phyloP scores from a whole-genome alignment of 2,329 filamentous ascomycete species.

The Clarireedia paspali region DNA sequence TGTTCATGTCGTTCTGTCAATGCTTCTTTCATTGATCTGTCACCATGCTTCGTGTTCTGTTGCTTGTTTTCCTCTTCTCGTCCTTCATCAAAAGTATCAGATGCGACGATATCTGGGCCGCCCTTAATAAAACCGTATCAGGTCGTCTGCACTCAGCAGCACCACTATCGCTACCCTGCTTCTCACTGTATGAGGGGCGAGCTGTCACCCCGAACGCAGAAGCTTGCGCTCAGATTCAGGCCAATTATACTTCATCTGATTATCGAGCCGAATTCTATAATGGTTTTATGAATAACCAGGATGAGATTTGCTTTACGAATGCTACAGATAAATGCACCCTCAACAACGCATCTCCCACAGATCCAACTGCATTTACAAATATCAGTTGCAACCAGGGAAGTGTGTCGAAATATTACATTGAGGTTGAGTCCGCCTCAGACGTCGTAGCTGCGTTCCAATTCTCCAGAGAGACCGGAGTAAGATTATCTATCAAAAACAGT shows the following conservation, averaged over 20 bases:
- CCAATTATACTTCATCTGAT: conserved; percentile 23
- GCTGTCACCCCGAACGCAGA: conserved; percentile 13
- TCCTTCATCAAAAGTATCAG: not conserved
- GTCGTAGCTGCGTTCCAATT: conserved; percentile 39
- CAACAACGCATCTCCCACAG: conserved; percentile 18
- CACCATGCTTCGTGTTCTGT: not conserved
- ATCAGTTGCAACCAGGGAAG: conserved; percentile 15
- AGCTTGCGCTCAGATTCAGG: conserved; percentile 20
- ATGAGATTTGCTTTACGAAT: conserved; percentile 24
- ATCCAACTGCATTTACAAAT: conserved; percentile 16
- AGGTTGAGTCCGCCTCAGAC: conserved; percentile 29
- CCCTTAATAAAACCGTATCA: conserved; percentile 17
- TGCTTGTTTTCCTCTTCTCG: not conserved
- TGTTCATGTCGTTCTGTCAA: no score
- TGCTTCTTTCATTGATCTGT: not conserved
- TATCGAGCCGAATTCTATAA: conserved; percentile 19
- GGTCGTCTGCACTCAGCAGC: conserved; percentile 17
- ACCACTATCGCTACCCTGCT: conserved; percentile 27
- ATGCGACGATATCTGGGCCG: conserved; percentile 1
- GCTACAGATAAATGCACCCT: conserved; percentile 26
- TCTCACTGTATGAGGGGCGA: conserved; percentile 23
- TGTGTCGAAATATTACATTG: conserved; percentile 13
- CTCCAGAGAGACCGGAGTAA: conserved; percentile 33
- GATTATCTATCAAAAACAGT: conserved; percentile 29
- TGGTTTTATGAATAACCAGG: conserved; percentile 26